Evolutionary conservation across 2,329 filamentous ascomycete genomes (phyloP), one percentile per base, ranked within the genome.

Genomic region (Rutstroemia sp.): DNA sequence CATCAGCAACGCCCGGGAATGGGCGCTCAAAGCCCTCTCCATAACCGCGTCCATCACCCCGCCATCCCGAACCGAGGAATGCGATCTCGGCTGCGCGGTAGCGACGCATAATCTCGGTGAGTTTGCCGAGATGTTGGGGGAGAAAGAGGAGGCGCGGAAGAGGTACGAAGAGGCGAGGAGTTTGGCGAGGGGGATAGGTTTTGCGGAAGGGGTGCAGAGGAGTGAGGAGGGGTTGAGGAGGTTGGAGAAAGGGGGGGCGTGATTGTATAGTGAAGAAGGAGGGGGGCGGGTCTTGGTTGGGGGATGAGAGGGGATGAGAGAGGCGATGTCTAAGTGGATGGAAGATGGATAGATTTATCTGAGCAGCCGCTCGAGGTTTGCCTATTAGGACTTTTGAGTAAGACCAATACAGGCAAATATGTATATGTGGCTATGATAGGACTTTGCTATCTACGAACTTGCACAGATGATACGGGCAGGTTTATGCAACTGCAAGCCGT

Each of bases 51-150:
- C 81, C 27, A 85, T 95, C 44, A 72, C 78, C 55, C 81, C 84
- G 4, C 81, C 87, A 0, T 75, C 82, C 3, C 78, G 89, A 42
- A 88, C 83, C 2, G 78, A 85, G 50, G 89, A 95, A 67, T 96
- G 92, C 67, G 90, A 95, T 69, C 72, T 87, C 56, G 89, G 87
- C 1, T 96, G 92, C 67, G 87, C 87, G 2, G 87, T 87, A 5
- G 88, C 92, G 7, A 83, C 88, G n/a, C 88, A 89, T 70, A 95
- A 95, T 68, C 80, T 96, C 53, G 92, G 85, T 23, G 88, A 95
- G 65, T 86, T 96, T 63, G 86, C 88, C 0, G 83, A 88, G 62
- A 85, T 94, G 80, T 73, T 84, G 58, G 86, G 87, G 1, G 79
- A 88, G 64, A 66, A 76, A 1, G 74, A 75, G 4, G 78, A 87